phyloP scores from a whole-genome alignment of 768 basidiomycete genomes.

The Lactarius deliciosus region DNA sequence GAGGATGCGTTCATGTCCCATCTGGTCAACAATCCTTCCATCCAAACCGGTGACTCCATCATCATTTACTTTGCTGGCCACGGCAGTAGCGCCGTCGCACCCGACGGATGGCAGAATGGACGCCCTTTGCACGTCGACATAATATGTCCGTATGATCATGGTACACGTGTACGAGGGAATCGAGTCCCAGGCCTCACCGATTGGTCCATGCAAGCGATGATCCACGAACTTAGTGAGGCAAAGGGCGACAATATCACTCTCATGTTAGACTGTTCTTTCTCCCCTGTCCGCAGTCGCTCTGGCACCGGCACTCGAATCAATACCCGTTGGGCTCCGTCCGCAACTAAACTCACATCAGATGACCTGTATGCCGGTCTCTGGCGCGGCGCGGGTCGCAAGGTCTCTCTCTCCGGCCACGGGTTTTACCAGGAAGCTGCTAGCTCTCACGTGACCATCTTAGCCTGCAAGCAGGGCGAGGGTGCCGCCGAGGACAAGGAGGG shows the following conservation, averaged over 20 bases:
- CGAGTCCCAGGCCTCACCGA: slow-evolving; percentile 65
- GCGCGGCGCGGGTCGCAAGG: slow-evolving; percentile 48
- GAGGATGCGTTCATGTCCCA: slow-evolving; percentile 62
- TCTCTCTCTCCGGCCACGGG: slow-evolving; percentile 39
- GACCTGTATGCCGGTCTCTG: slow-evolving; percentile 59
- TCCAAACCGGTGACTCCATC: slow-evolving; percentile 62
- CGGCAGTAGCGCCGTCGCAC: slow-evolving; percentile 58
- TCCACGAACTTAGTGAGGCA: slow-evolving; percentile 51
- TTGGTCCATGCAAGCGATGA: slow-evolving; percentile 60
- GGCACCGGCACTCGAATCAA: slow-evolving; percentile 47
- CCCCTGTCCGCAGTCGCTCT: slow-evolving; percentile 41
- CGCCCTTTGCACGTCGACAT: slow-evolving; percentile 50
- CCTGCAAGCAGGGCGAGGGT: slow-evolving; percentile 52
- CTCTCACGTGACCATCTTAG: slow-evolving; percentile 56
- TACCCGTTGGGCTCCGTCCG: slow-evolving; percentile 60
- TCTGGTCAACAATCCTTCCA: slow-evolving; percentile 58
- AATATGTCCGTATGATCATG: slow-evolving; percentile 66
- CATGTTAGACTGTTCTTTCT: slow-evolving; percentile 66
- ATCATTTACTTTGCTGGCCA: slow-evolving; percentile 76
- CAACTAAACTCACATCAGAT: slow-evolving; percentile 48
- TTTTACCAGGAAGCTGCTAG: slow-evolving; percentile 44
- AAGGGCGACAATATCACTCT: slow-evolving; percentile 73
- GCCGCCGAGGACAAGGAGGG: slow-evolving; percentile 64
- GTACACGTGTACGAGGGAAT: slow-evolving; percentile 47
- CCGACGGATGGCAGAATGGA: slow-evolving; percentile 56